A percentile compares a stretch with the other conserved stretches of the same genome.
phyloP scores from a whole-genome alignment of 2,329 filamentous ascomycete species.

The Trichoderma arundinaceum region DNA sequence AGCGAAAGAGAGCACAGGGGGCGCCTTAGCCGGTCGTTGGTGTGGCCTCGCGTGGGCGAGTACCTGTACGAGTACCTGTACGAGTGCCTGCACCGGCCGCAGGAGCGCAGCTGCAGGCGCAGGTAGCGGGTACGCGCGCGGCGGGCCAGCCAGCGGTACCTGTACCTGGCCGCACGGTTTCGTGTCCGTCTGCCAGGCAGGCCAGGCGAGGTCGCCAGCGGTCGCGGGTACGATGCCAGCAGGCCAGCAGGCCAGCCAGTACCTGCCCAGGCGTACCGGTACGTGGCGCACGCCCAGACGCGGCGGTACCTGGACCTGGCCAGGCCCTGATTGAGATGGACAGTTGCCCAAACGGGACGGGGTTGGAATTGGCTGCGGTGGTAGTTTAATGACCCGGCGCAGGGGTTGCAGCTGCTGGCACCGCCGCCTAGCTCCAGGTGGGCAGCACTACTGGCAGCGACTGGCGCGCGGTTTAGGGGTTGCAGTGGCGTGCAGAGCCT shows the following conservation, averaged over 20 bases:
- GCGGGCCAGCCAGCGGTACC: no score
- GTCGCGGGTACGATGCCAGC: not conserved
- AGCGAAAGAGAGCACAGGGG: constrained; percentile 37
- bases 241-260: no score
- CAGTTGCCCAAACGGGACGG: constrained; percentile 42
- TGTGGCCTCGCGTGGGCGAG: constrained; percentile 17
- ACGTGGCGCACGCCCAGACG: constrained; percentile 3
- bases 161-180: not conserved
- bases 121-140: no score
- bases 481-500: constrained; percentile 24
- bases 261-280: constrained; percentile 4
- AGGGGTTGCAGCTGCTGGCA: constrained; percentile 27
- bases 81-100: no score
- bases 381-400: constrained; percentile 45
- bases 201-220: no score
- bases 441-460: constrained; percentile 4
- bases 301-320: constrained; percentile 7
- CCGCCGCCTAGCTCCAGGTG: not conserved
- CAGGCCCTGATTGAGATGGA: constrained; percentile 33
- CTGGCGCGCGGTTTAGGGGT: constrained; percentile 30
- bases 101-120: not conserved
- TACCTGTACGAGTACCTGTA: not conserved
- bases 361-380: constrained; percentile 44
- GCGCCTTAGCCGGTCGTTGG: constrained; percentile 22
- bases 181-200: no score